Percentiles rank a stretch among this genome's conserved stretches.
phyloP scores from a whole-genome alignment of 1,284 basidiomycete genomes.

The Austropuccinia psidii region DNA sequence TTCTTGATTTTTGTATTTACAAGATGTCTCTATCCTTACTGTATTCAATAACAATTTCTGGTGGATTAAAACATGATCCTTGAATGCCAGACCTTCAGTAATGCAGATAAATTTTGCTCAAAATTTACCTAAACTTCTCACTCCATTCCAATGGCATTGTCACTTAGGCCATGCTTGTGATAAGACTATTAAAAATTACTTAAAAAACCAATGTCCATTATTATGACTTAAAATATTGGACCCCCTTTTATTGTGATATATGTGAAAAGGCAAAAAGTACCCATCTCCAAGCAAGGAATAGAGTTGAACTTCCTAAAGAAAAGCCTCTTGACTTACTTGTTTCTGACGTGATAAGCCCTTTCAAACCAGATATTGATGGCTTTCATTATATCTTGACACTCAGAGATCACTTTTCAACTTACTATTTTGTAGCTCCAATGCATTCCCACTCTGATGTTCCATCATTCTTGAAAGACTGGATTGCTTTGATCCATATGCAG shows the following conservation, averaged over 20 bases:
- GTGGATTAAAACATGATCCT: too few relatives aligned
- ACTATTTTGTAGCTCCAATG: neutral
- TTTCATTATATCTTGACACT: neutral
- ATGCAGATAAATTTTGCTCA: too few relatives aligned
- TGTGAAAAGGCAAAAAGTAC: neutral
- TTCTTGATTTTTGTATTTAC: too few relatives aligned
- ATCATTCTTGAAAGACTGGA: neutral
- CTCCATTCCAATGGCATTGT: neutral
- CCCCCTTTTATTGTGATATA: neutral
- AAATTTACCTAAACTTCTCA: too few relatives aligned
- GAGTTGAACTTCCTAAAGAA: neutral
- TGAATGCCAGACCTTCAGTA: too few relatives aligned
- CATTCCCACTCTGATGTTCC: neutral
- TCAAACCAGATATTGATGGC: neutral
- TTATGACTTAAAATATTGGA: neutral
- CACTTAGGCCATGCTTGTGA: neutral
- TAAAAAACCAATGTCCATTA: neutral
- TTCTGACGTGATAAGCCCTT: neutral
- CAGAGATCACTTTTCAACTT: neutral
- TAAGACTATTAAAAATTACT: neutral
- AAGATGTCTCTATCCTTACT: too few relatives aligned
- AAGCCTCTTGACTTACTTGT: neutral
- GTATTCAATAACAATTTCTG: too few relatives aligned
- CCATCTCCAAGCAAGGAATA: neutral
- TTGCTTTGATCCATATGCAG: too few relatives aligned